A percentile compares a stretch with the other conserved stretches of the same genome.
These are phyloP conservation scores for Tilletia caries DNA, from an alignment of 1,284 basidiomycete species.

Conservation along the genomic window DNA sequence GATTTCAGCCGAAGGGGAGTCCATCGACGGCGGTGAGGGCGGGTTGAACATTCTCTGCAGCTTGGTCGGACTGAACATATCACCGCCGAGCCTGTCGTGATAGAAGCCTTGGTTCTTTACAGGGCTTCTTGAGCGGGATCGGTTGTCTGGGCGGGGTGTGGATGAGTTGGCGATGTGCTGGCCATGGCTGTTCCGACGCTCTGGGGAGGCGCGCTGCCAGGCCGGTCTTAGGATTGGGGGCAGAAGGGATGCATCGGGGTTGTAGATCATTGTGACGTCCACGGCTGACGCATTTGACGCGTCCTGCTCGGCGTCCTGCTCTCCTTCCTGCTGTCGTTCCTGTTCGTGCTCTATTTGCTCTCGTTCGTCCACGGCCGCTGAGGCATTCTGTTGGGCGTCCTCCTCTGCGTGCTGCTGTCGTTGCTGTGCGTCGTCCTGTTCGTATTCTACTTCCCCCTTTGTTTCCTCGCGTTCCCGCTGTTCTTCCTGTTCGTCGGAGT, in stretches of 20 bases:
- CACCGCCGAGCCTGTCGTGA: conserved; percentile 30
- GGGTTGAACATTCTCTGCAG: conserved; percentile 49
- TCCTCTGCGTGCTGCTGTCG: too few species aligned
- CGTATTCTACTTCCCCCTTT: too few species aligned
- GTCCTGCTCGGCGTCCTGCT: not conserved
- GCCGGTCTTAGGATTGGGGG: conserved; percentile 44
- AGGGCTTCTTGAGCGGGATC: not conserved
- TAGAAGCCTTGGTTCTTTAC: conserved; percentile 5
- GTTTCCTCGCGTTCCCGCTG: too few species aligned
- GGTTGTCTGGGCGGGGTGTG: not conserved
- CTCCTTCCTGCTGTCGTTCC: not conserved
- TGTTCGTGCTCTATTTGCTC: too few species aligned
- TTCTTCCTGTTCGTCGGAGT: too few species aligned
- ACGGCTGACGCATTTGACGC: not conserved
- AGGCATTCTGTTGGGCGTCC: too few species aligned
- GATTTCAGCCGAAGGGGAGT: not conserved
- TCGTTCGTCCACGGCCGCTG: too few species aligned
- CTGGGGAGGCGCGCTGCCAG: conserved; percentile 26
- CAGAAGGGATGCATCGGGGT: conserved; percentile 38
- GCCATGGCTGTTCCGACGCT: not conserved
- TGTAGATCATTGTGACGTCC: conserved; percentile 33
- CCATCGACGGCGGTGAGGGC: conserved; percentile 27
- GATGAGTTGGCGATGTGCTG: not conserved
- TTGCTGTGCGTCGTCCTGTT: too few species aligned
- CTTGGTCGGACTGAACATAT: conserved; percentile 49